Evolutionary conservation across 352 stramenopile species (phyloP).

Genomic region (Phytophthora lateralis): DNA sequence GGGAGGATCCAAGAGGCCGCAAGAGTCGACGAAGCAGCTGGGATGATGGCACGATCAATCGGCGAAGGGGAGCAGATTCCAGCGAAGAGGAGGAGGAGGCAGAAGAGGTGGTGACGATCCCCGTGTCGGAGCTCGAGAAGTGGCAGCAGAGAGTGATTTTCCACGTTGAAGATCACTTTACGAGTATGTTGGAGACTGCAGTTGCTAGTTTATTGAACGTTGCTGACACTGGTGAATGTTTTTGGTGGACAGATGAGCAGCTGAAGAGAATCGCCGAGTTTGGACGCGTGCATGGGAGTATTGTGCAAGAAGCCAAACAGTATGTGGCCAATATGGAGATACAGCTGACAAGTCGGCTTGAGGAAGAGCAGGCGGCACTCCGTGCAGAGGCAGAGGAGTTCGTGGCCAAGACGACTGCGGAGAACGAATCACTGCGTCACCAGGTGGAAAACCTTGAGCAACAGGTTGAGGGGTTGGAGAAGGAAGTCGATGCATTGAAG

Average conservation of each 20-base stretch:
- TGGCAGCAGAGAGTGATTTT: slow-evolving; percentile 67
- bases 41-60: slow-evolving; percentile 8
- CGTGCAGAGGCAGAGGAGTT: slow-evolving; percentile 59
- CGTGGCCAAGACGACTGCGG: slow-evolving; percentile 46
- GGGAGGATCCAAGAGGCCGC: not conserved
- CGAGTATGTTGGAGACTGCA: slow-evolving; percentile 45
- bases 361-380: slow-evolving; percentile 48
- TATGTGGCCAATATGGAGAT: slow-evolving; percentile 67
- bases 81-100: slow-evolving; percentile 10
- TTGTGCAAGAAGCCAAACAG: slow-evolving; percentile 70
- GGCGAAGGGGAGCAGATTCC: slow-evolving; percentile 9
- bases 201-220: not conserved
- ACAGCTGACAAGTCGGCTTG: slow-evolving; percentile 55
- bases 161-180: slow-evolving; percentile 72
- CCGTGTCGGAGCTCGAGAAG: slow-evolving; percentile 57
- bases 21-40: slow-evolving; percentile 21
- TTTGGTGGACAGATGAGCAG: slow-evolving; percentile 57
- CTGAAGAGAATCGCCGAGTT: slow-evolving; percentile 83
- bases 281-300: slow-evolving; percentile 65
- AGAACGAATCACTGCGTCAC: slow-evolving; percentile 46
- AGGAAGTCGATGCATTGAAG: slow-evolving; percentile 20
- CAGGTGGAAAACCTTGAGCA: slow-evolving; percentile 33
- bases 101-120: slow-evolving; percentile 46
- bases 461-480: slow-evolving; percentile 33
- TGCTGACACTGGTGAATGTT: slow-evolving; percentile 15